Base-by-base conservation (phyloP, 2,329 filamentous ascomycete genomes). In the Beauveria australis region DNA sequence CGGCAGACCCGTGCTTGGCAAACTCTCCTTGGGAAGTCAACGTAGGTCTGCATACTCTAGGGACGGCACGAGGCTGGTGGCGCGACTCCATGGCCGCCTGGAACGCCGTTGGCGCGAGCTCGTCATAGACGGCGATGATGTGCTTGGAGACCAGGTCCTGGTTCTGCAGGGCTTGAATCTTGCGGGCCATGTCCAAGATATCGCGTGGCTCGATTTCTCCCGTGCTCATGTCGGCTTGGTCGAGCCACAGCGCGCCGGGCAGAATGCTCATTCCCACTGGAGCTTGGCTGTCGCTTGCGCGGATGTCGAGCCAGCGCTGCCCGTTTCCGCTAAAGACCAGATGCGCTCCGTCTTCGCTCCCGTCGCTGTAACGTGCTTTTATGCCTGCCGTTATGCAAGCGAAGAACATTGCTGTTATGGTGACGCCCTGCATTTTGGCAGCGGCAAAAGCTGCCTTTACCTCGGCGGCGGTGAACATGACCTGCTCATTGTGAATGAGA, bases 181-280 rank as follows among this genome's bases (percentile, higher is more conserved):
- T 30, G 5, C 24, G 9, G 1, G 53, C 53, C 22, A 56, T 14
- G 0, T 8, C 41, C 4, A 56, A 28, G 8, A 56, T 5, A 5
- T 28, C 10, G 1, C 2, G 12, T 14, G 40, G 26, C 14, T 22
- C 5, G 16, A 5, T 1, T 9, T 24, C 1, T 3, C 7, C 22
- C 6, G 5, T 9, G 33, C 2, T 6, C 10, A 33, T 5, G 7
- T 30, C 30, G 8, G 41, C 26, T 26, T 14, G 30, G 41, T 47
- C 53, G 40, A 56, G 53, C 53, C 53, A 56, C 26, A 56, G 19
- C 6, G 24, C 53, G 53, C 53, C 53, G 6, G 53, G 53, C 26
- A 56, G 9, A 14, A 56, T 46, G 53, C 41, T 46, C 40, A 56
- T 40, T 9, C 30, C 53, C 26, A 56, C 53, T 4, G 53, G 53